A percentile compares a stretch with the other conserved stretches of the same genome.
phyloP scores from a whole-genome alignment of 345 rosid genomes.

The Balakata baccata region DNA sequence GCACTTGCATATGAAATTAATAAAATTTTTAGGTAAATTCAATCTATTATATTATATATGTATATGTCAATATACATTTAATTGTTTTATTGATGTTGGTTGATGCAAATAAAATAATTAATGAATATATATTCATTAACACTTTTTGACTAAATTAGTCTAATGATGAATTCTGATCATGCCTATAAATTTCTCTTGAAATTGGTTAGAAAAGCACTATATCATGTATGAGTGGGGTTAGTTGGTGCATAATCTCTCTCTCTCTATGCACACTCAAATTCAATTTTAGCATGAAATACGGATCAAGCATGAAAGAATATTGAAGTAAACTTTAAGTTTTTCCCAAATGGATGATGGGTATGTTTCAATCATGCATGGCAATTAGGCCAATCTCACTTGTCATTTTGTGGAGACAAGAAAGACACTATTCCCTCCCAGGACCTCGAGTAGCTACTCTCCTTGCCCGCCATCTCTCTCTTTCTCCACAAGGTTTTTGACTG shows the following conservation, averaged over 20 bases:
- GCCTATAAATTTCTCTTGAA: too few species aligned
- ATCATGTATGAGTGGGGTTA: background rate
- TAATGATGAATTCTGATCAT: too few species aligned
- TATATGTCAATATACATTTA: too few species aligned
- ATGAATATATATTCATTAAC: too few species aligned
- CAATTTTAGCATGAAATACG: slow-evolving; percentile 20
- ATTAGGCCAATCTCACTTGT: slow-evolving; percentile 38
- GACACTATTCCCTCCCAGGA: slow-evolving; percentile 30
- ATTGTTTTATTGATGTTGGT: too few species aligned
- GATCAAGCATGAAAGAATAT: slow-evolving; percentile 13
- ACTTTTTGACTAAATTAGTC: too few species aligned
- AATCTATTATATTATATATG: too few species aligned
- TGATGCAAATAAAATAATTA: too few species aligned
- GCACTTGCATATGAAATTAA: background rate
- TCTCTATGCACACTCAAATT: background rate
- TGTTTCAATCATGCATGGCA: slow-evolving; percentile 47
- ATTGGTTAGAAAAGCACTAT: background rate
- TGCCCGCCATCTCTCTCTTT: too few species aligned
- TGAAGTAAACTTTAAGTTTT: slow-evolving; percentile 23
- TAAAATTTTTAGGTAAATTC: too few species aligned
- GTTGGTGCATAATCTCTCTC: slow-evolving; percentile 2
- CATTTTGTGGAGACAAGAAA: slow-evolving; percentile 49
- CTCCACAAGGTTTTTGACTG: too few species aligned
- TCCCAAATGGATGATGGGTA: slow-evolving; percentile 18
- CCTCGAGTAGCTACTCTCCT: slow-evolving; percentile 20